Percentiles rank a stretch among this genome's conserved stretches.
Conservation (phyloP, 345 rosid genomes). For the Melaleuca alternifolia region DNA sequence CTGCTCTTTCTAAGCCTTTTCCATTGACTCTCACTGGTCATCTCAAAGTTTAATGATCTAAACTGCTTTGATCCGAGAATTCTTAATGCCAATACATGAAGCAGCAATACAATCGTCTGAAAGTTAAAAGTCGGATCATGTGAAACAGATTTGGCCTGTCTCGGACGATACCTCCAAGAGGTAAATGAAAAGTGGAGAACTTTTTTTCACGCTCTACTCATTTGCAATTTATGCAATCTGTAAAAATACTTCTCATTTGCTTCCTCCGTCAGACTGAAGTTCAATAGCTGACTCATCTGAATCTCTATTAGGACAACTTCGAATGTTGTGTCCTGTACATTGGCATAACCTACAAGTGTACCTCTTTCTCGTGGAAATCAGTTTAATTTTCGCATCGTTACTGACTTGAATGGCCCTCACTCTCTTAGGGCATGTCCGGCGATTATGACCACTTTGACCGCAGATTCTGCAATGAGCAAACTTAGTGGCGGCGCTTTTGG, state of each 20-base stretch:
- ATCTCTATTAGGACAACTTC: neutral
- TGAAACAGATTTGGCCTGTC: neutral
- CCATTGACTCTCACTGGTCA: neutral
- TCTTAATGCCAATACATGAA: neutral
- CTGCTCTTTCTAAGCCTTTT: neutral
- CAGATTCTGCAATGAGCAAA: conserved; percentile 38
- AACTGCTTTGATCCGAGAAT: neutral
- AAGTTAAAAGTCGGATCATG: neutral
- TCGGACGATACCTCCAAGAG: neutral
- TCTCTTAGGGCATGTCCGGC: conserved; percentile 49
- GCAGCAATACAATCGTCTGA: neutral
- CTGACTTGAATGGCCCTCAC: conserved; percentile 1
- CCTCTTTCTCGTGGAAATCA: neutral
- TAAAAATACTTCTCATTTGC: neutral
- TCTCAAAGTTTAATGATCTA: neutral
- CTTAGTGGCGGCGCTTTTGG: conserved; percentile 14
- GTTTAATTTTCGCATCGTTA: neutral
- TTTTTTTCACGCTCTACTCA: neutral
- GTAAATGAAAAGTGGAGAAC: neutral
- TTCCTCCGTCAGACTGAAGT: neutral
- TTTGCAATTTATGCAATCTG: neutral
- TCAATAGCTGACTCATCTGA: neutral
- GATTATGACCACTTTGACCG: conserved; percentile 54
- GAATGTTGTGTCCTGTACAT: neutral
- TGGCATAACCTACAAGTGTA: neutral